Evolutionary conservation across 371 early-diverging fungal genomes (phyloP), one percentile per base, ranked within the genome.

Genomic region (Mucor velutinosus): DNA sequence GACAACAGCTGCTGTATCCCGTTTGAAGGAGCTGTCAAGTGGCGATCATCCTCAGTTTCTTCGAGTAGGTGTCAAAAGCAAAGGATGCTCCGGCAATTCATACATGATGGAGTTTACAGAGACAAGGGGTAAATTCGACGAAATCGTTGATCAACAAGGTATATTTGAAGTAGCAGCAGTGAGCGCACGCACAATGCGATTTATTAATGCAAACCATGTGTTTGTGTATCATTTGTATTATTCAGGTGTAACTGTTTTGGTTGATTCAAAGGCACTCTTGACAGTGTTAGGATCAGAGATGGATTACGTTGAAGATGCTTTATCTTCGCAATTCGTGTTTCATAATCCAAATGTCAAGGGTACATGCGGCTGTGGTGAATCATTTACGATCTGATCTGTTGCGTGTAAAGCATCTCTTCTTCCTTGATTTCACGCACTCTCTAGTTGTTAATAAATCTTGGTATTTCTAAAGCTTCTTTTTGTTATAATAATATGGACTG

Each of bases 301-400:
- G 96, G 98, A 98, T 80, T 98, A 87, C 73, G 92, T 94, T 25
- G 89, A 96, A 74, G 95, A 95, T 63, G 91, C 88, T 72, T 80
- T 98, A 59, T 91, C 94, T 2, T 87, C 92, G 17, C 90, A 93
- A 79, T 98, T 98, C 81, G 92, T 97, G 4, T 98, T 98, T 81
- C 87, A 92, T 68, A 98, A 98, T 74, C 98, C 98, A 21, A 98
- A 98, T 70, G 92, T 94, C 73, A 97, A 97, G 86, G 96, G 93
- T 70, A 89, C 91, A 55, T 97, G 97, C 73, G 97, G 97, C 15
- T 97, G 97, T 66, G 97, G 97, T 67, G 87, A 90, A 83, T 91
- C 92, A 65, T 97, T 97, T 78, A 83, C 90, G 70, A 85, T 90
- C 2, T 92, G 88, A 74, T 37, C 15, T 37, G 5, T 5, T 37